Conservation (phyloP, 2,329 filamentous ascomycete species). For the Colletotrichum abscissum region DNA sequence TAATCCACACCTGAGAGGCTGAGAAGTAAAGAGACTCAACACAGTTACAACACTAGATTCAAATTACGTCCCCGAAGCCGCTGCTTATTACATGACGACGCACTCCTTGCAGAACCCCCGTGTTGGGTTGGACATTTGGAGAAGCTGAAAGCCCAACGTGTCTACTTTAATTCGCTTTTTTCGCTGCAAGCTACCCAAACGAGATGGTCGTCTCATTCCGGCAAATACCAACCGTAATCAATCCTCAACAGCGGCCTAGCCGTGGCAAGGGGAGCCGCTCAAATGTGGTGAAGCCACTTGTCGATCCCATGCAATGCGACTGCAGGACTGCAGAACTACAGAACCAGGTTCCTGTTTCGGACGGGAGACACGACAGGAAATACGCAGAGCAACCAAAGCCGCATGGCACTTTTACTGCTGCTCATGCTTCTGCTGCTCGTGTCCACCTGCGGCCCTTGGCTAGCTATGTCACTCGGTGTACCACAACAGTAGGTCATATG, state of each 20-base stretch:
- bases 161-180: neutral
- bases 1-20: neutral
- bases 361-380: neutral
- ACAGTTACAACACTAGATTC: constrained; percentile 8
- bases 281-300: constrained; percentile 9
- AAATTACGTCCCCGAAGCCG: neutral
- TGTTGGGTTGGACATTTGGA: neutral
- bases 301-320: constrained; percentile 20
- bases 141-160: neutral
- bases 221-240: constrained; percentile 14
- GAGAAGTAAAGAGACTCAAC: neutral
- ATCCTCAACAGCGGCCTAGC: constrained; percentile 13
- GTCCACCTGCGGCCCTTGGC: neutral
- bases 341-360: constrained; percentile 10
- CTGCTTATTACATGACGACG: neutral
- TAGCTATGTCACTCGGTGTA: neutral
- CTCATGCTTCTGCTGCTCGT: neutral
- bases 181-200: constrained; percentile 5
- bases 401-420: neutral
- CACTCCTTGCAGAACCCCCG: neutral
- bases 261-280: constrained; percentile 11
- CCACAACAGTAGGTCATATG: neutral
- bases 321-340: neutral
- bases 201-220: neutral
- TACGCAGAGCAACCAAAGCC: neutral